Base-by-base conservation (phyloP, 192 early-diverging fungal species). In the Backusella liffmaniae region DNA sequence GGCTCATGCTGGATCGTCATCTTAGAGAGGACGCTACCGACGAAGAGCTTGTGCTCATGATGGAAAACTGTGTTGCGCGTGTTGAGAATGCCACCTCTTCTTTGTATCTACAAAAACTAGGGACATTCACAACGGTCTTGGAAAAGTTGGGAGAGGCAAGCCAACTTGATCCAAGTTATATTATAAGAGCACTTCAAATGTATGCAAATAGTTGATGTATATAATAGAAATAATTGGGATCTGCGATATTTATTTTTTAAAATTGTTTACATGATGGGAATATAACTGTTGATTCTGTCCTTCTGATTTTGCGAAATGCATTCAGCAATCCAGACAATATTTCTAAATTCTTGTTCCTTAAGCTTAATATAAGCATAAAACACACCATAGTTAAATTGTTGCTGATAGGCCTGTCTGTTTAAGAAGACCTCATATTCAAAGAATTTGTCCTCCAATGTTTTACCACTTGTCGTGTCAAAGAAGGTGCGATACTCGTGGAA, bases 301-400 rank as follows among this genome's bases (percentile, higher is more conserved):
- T 96, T 97, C 80, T 98, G 96, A 73, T 94, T 91, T 86, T 97
- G 97, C n/a, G 95, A 92, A 80, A 99, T 98, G 83, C 97, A 98
- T 86, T 99, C 97, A 36, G 96, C 94, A 80, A 99, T 97, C 97
- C 96, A 99, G 41, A 97, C 92, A 85, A 99, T 95, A 81, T 99
- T 99, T 46, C 98, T 89, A 72, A 99, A 95, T 85, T 99, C 97
- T 75, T 99, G 98, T 85, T 99, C 98, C 88, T 96, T 97, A 73
- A 99, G 86, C 81, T 96, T 94, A 69, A 99, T 83, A 88, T 92
- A 99, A 37, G 95, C 88, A 79, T 97, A 99, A 75, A 99, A 99
- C 18, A 98, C 89, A 44, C 93, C 96, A 80, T 90, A 99, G 76
- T 97, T 95, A 89, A 99, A 99, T 83, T 99, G 97, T 83, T 96